Percentiles rank a stretch among this genome's conserved stretches.
These are phyloP conservation scores for Cercospora nicotianae DNA, from an alignment of 2,329 filamentous ascomycete species.

Conservation along the genomic window DNA sequence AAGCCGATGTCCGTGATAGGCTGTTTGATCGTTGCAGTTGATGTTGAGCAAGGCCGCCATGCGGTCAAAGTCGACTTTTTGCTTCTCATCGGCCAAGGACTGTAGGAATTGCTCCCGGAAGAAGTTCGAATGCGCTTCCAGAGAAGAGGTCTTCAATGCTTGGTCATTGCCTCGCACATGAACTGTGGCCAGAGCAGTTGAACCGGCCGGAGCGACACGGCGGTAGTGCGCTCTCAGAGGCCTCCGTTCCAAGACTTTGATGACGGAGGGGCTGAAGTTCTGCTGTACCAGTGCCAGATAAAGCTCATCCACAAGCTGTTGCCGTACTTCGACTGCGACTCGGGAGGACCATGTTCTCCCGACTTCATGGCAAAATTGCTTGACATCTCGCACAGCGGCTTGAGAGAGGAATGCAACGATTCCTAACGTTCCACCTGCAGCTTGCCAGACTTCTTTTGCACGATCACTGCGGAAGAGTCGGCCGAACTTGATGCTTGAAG, in stretches of 20 bases:
- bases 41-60: conserved; percentile 2
- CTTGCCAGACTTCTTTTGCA: conserved; percentile 22
- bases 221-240: conserved; percentile 20
- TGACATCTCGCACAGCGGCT: conserved; percentile 28
- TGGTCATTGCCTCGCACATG: background rate
- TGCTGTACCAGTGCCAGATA: conserved; percentile 17
- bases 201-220: conserved; percentile 25
- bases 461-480: conserved; percentile 18
- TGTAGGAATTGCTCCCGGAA: background rate
- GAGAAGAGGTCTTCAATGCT: background rate
- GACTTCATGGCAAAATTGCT: conserved; percentile 21
- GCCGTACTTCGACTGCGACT: conserved; percentile 10
- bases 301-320: conserved; percentile 22
- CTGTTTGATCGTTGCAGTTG: background rate
- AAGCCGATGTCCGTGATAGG: background rate
- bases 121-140: background rate
- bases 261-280: conserved; percentile 13
- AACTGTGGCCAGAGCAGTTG: conserved; percentile 3
- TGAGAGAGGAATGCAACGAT: conserved; percentile 23
- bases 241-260: conserved; percentile 22
- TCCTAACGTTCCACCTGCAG: conserved; percentile 24
- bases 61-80: conserved; percentile 4
- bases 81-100: background rate
- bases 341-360: conserved; percentile 14
- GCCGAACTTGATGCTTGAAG: conserved; percentile 22